phyloP scores from a whole-genome alignment of 306 rosid species.

The Pachyrhizus erosus region DNA sequence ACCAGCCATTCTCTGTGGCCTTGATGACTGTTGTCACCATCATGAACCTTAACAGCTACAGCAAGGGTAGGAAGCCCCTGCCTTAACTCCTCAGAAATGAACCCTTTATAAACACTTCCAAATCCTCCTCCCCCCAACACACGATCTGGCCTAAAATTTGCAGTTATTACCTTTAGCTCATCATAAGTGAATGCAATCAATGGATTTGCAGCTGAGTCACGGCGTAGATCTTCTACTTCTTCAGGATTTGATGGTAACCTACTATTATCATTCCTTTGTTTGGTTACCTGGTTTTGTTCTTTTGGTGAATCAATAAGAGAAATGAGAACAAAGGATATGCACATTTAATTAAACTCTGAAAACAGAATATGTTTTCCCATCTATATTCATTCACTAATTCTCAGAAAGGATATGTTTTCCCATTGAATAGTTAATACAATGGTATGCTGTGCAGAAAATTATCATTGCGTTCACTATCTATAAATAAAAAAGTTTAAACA shows the following conservation, averaged over 20 bases:
- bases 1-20: slow-evolving; percentile 99
- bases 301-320: slow-evolving; percentile 58
- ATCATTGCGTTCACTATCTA: background rate
- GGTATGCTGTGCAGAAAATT: background rate
- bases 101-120: slow-evolving; percentile 96
- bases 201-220: slow-evolving; percentile 87
- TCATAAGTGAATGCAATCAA: slow-evolving; percentile 77
- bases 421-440: background rate
- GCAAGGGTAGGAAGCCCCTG: slow-evolving; percentile 68
- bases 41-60: slow-evolving; percentile 99
- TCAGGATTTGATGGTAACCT: slow-evolving; percentile 88
- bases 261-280: slow-evolving; percentile 56
- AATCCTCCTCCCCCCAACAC: slow-evolving; percentile 98
- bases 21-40: slow-evolving; percentile 92
- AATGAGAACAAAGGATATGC: slow-evolving; percentile 38
- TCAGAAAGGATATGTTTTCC: background rate
- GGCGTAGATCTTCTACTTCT: slow-evolving; percentile 92
- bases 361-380: background rate
- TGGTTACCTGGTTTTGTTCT: slow-evolving; percentile 59
- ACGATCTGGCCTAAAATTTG: slow-evolving; percentile 76
- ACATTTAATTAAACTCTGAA: slow-evolving; percentile 1
- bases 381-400: background rate
- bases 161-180: slow-evolving; percentile 79
- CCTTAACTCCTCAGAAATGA: slow-evolving; percentile 79
- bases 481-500: background rate